These are phyloP conservation scores for Pseudocercospora musae DNA, from an alignment of 2,329 filamentous ascomycete genomes.

Conservation along the genomic window DNA sequence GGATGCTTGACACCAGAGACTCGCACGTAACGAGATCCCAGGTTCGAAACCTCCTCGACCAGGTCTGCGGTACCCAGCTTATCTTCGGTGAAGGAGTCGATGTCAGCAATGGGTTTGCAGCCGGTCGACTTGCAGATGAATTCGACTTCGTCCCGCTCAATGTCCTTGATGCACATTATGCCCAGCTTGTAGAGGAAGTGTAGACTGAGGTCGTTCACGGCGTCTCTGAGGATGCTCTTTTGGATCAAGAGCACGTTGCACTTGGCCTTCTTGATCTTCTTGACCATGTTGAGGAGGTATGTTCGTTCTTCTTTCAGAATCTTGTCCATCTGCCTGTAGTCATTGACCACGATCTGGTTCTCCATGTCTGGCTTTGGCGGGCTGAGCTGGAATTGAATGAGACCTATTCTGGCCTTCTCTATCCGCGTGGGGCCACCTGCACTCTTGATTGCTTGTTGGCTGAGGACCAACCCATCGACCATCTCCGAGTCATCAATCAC, in stretches of 20 bases:
- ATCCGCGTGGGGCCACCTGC: slow-evolving; percentile 86
- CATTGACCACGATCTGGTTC: slow-evolving; percentile 98
- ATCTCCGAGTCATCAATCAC: slow-evolving; percentile 99
- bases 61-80: slow-evolving; percentile 93
- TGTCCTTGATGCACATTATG: slow-evolving; percentile 94
- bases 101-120: slow-evolving; percentile 97
- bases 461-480: slow-evolving; percentile 88
- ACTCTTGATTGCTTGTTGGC: slow-evolving; percentile 89
- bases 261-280: slow-evolving; percentile 99
- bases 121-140: slow-evolving; percentile 99
- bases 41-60: slow-evolving; percentile 84
- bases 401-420: slow-evolving; percentile 94
- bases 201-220: slow-evolving; percentile 93
- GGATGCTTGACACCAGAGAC: slow-evolving; percentile 83
- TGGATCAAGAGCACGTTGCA: slow-evolving; percentile 98
- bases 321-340: slow-evolving; percentile 99
- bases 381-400: slow-evolving; percentile 98
- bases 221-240: slow-evolving; percentile 95
- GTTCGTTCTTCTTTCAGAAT: slow-evolving; percentile 98
- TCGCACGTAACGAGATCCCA: slow-evolving; percentile 89
- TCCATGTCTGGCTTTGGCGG: slow-evolving; percentile 99
- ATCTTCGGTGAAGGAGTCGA: slow-evolving; percentile 98
- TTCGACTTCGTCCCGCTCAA: slow-evolving; percentile 97
- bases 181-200: slow-evolving; percentile 97
- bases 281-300: slow-evolving; percentile 97